Conservation (phyloP, 495 filamentous ascomycete species). For the Penicillium coffeae region DNA sequence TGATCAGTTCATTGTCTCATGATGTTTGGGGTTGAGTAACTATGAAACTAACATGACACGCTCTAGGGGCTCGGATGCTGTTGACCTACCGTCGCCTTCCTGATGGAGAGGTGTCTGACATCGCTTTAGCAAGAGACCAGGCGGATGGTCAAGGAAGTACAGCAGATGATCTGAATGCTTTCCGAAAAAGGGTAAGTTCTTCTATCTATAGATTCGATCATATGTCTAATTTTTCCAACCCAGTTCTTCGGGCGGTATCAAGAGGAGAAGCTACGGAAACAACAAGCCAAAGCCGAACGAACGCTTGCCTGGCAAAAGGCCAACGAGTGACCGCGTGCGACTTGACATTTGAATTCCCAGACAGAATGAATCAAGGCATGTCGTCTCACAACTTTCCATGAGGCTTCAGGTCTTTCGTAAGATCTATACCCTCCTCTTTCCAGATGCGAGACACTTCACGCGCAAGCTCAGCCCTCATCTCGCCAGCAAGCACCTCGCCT, state of each 20-base stretch:
- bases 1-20: slow-evolving; percentile 1
- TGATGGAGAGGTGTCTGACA: slow-evolving; percentile 52
- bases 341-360: neutral
- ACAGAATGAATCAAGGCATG: neutral
- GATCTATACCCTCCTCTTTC: slow-evolving; percentile 40
- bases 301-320: neutral
- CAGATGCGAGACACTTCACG: slow-evolving; percentile 48
- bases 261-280: neutral
- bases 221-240: neutral
- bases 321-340: neutral
- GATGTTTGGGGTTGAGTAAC: neutral
- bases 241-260: neutral
- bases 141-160: slow-evolving; percentile 39
- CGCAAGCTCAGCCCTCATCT: slow-evolving; percentile 59
- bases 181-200: slow-evolving; percentile 56
- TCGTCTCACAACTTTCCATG: slow-evolving; percentile 25
- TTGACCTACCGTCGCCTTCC: slow-evolving; percentile 78
- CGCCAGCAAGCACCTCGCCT: slow-evolving; percentile 56
- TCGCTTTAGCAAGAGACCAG: slow-evolving; percentile 32
- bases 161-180: slow-evolving; percentile 78
- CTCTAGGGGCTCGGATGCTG: slow-evolving; percentile 73
- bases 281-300: neutral
- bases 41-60: neutral
- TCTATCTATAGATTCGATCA: neutral
- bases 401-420: slow-evolving; percentile 18